Conservation (phyloP, 129 eudicot genomes). For the Arctium minus region DNA sequence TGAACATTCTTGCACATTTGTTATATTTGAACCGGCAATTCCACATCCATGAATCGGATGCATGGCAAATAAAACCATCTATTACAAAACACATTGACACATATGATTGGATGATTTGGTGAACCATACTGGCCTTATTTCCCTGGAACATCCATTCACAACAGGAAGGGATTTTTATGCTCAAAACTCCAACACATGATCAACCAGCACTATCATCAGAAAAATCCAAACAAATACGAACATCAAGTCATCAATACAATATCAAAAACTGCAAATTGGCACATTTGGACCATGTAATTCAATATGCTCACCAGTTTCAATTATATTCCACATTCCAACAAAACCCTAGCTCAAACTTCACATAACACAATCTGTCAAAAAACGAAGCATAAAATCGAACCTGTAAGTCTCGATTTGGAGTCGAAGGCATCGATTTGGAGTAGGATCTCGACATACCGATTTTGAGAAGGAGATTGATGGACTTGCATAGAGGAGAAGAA, state of each 20-base stretch:
- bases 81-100: neutral
- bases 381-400: neutral
- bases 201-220: neutral
- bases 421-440: too few species aligned
- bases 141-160: neutral
- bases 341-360: neutral
- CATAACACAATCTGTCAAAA: neutral
- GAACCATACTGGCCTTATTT: neutral
- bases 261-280: neutral
- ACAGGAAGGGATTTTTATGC: neutral
- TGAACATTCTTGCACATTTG: too few species aligned
- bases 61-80: neutral
- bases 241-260: neutral
- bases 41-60: neutral
- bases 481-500: too few species aligned
- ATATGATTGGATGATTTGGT: neutral
- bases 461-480: too few species aligned
- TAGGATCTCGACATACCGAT: too few species aligned
- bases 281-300: neutral
- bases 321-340: neutral
- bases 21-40: neutral
- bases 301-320: neutral
- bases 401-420: neutral
- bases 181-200: neutral
- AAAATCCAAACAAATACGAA: neutral